Percentiles rank a stretch among this genome's conserved stretches.
These are phyloP conservation scores for Mucuna pruriens DNA, from an alignment of 306 rosid species.

Conservation along the genomic window DNA sequence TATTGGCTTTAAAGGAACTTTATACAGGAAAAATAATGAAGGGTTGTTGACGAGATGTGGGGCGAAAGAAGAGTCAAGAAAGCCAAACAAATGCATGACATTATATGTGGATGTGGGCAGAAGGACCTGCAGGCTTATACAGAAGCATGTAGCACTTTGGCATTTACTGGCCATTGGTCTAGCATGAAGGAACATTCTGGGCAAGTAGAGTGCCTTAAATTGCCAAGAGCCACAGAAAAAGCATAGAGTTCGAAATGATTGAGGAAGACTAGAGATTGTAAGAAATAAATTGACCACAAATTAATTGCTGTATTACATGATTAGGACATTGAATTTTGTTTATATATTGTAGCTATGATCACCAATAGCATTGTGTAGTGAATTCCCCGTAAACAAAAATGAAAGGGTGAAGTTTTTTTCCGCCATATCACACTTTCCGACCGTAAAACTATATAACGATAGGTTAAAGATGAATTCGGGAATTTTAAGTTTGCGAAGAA, in stretches of 20 bases:
- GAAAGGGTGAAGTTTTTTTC: too few species aligned
- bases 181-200: not conserved
- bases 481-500: too few species aligned
- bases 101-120: not conserved
- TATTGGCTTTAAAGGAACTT: too few species aligned
- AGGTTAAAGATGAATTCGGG: too few species aligned
- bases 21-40: not conserved
- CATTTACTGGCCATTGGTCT: not conserved
- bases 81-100: not conserved
- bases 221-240: not conserved
- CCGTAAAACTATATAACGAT: too few species aligned
- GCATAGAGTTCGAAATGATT: not conserved
- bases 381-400: not conserved
- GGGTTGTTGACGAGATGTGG: not conserved
- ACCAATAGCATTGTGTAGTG: not conserved
- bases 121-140: not conserved
- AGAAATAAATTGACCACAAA: not conserved
- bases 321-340: too few species aligned
- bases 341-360: not conserved
- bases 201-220: not conserved
- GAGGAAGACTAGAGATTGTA: not conserved
- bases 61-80: not conserved
- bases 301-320: not conserved
- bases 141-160: not conserved
- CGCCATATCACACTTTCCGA: too few species aligned